Evolutionary conservation across 257 asterid species (phyloP).

Genomic region (Petunia axillaris): DNA sequence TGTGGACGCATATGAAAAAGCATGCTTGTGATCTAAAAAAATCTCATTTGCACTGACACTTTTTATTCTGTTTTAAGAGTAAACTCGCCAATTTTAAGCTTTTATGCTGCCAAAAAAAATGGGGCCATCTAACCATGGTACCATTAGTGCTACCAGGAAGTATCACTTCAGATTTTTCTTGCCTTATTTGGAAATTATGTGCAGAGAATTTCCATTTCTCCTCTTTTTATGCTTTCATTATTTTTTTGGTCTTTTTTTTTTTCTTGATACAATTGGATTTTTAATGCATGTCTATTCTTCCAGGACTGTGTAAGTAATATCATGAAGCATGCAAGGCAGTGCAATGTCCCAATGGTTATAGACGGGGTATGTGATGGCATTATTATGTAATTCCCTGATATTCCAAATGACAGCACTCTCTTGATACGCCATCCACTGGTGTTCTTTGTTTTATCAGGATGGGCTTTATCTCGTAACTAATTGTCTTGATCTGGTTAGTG

Average conservation of each 20-base stretch:
- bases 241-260: constrained; percentile 23
- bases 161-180: background rate
- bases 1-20: background rate
- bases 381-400: constrained; percentile 29
- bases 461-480: constrained; percentile 93
- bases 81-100: background rate
- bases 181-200: constrained; percentile 1
- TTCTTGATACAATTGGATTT: constrained; percentile 22
- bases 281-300: constrained; percentile 27
- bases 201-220: constrained; percentile 17
- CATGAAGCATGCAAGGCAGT: constrained; percentile 81
- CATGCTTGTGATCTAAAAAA: background rate
- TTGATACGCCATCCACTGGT: background rate
- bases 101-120: background rate
- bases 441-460: constrained; percentile 58
- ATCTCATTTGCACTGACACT: background rate
- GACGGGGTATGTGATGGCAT: constrained; percentile 75
- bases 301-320: constrained; percentile 92
- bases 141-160: constrained; percentile 4
- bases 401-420: background rate
- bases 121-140: background rate
- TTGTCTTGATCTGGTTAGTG: constrained; percentile 70
- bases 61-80: background rate
- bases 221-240: constrained; percentile 25
- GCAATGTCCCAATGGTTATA: constrained; percentile 87